Evolutionary conservation across 2,329 filamentous ascomycete species (phyloP).

Genomic region (Zymoseptoria tritici): DNA sequence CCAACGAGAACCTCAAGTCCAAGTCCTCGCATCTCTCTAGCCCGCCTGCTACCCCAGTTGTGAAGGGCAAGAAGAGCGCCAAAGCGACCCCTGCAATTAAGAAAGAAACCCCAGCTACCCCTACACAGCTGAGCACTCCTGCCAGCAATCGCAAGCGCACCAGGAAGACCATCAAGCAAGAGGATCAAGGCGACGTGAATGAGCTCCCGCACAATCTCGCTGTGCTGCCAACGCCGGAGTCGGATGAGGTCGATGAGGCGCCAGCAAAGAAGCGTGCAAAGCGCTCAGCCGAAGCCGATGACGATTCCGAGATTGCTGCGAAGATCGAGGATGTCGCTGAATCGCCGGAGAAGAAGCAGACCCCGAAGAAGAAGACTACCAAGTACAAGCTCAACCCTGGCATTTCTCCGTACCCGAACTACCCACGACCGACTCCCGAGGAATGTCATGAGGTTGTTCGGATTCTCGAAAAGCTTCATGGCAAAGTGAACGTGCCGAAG

Average conservation of each 20-base stretch:
- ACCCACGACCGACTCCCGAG: slow-evolving; percentile 55
- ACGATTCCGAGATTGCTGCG: slow-evolving; percentile 1
- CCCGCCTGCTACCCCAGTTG: slow-evolving; percentile 34
- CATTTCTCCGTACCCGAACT: slow-evolving; percentile 60
- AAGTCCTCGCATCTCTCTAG: slow-evolving; percentile 37
- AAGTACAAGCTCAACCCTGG: slow-evolving; percentile 42
- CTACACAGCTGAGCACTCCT: slow-evolving; percentile 9
- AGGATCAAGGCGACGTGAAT: slow-evolving; percentile 33
- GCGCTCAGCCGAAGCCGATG: slow-evolving; percentile 8
- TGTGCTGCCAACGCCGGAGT: slow-evolving; percentile 24
- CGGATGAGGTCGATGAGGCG: slow-evolving; percentile 19
- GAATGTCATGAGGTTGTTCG: slow-evolving; percentile 63
- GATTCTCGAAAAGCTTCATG: slow-evolving; percentile 60
- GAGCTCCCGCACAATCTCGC: slow-evolving; percentile 54
- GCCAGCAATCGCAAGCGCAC: slow-evolving; percentile 32
- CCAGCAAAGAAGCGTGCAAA: slow-evolving; percentile 24
- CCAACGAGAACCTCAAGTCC: background rate
- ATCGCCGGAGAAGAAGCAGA: slow-evolving; percentile 24
- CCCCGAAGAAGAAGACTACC: slow-evolving; percentile 35
- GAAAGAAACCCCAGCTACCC: slow-evolving; percentile 14
- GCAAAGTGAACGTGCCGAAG: slow-evolving; percentile 56
- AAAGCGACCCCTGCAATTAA: background rate
- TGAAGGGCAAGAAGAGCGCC: slow-evolving; percentile 2
- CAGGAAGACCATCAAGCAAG: slow-evolving; percentile 30
- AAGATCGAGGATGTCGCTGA: slow-evolving; percentile 13